Evolutionary conservation across 139 green algal genomes (phyloP), one percentile per base, ranked within the genome.

Genomic region (Tetraselmis striata): DNA sequence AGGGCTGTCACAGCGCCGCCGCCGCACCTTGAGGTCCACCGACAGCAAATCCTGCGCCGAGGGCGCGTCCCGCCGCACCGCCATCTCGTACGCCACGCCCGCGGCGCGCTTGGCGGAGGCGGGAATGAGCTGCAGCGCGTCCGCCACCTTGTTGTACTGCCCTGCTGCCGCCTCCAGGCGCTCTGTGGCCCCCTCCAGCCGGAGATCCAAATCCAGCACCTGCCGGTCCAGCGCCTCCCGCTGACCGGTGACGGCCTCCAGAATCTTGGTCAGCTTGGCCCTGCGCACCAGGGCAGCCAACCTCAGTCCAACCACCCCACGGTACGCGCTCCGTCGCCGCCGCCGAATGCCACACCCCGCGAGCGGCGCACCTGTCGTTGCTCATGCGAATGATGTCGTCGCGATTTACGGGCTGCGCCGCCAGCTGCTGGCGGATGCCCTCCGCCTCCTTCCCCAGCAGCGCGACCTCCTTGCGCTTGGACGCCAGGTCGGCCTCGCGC

Each of bases 21-120:
- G n/a, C n/a, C 77, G 5, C 81, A 92, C 92, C 88, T 97, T 96
- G 28, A 98, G 84, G 87, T 98, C 94, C 22, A 93, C 82, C 67
- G 86, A 89, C 29, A 95, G 59, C 77, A 98, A 89, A 25, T 93
- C 92, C 1, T 80, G 75, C 22, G 84, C 83, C 1, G 81, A 79
- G 24, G 59, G 30, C 23, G 88, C 91, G 1, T 81, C 78, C 0
- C 90, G 78, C 78, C 95, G 89, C 31, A 98, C 76, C 2, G 59
- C 29, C 32, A 96, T 83, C 82, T 96, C 92, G 84, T 91, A 98
- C n/a, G 88, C 86, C 25, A 92, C 79, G 1, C 94, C 94, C 31
- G 86, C 88, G 0, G 95, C 95, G 28, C 93, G 89, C 87, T 98
- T 98, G 79, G 93, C 93, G 28, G 83, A 93, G 0, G 87, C 87